Evolutionary conservation across 441 rosid species (phyloP), one percentile per base, ranked within the genome.

Genomic region (Isatis lusitanica): DNA sequence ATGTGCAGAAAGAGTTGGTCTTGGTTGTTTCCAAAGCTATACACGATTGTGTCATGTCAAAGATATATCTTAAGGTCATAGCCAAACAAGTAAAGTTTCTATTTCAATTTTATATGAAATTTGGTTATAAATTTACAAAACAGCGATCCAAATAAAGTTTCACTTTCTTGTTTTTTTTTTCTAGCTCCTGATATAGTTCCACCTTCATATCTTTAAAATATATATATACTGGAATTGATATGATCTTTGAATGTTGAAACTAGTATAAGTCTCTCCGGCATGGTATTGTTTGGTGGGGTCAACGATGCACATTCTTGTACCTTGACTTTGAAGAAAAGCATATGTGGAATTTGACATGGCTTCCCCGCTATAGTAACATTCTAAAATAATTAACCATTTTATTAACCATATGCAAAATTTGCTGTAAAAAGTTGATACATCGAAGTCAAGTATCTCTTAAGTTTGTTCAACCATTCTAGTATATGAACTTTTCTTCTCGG

Each of bases 321-420:
- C 74, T 75, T 70, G 75, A 76, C 79, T 76, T 47, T 70, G 67
- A 65, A 63, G 73, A 51, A 71, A 79, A 40, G 43, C 74, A 63
- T 5, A 68, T 55, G 63, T 59, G 28, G 48, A 61, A 62, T 79
- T 28, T 66, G 73, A 30, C 40, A 74, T 66, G 43, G 24, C 55
- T 73, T 40, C 73, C 46, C 73, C 63, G 61, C 21, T 31, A 44
- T 30, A 30, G 11, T 43, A 68, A n/a, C 44, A 61, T 43, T 43
- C 53, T 47, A 2, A 39, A 12, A 1, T 28, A 44, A 7, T 12
- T 26, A 24, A 26, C 28, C 28, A 26, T 26, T 28, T 24, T 18
- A 12, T 40, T 7, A 33, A 57, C 43, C 42, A 9, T 56, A 30
- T 53, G 30, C 1, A 10, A 4, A 42, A 13, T 12, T 30, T 42